A percentile compares a stretch with the other conserved stretches of the same genome.
These are phyloP conservation scores for Lactarius deliciosus DNA, from an alignment of 768 basidiomycete genomes.

Conservation along the genomic window DNA sequence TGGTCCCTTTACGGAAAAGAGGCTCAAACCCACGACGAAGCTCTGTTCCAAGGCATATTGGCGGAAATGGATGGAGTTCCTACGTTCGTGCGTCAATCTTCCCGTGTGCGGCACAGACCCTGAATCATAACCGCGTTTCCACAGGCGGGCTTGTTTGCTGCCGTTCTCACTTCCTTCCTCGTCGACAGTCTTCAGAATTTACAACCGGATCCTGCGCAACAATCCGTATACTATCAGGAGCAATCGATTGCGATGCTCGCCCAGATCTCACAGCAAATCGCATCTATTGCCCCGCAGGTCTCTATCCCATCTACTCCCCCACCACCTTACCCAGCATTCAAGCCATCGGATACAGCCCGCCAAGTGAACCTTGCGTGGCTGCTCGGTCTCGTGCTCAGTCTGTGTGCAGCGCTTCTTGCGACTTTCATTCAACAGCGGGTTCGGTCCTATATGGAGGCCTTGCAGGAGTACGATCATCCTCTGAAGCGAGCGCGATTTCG, in stretches of 20 bases:
- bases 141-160: slow-evolving; percentile 18
- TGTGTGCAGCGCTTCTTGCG: neutral
- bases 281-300: neutral
- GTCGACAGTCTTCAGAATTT: neutral
- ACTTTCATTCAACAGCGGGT: neutral
- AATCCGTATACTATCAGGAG: neutral
- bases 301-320: neutral
- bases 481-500: neutral
- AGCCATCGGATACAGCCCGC: neutral
- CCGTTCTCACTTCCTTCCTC: slow-evolving; percentile 7
- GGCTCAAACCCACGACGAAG: neutral
- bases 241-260: neutral
- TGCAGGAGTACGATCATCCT: neutral
- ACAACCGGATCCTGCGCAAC: neutral
- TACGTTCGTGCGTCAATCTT: neutral
- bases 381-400: neutral
- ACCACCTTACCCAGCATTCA: neutral
- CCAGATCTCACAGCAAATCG: neutral
- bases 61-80: slow-evolving; percentile 3
- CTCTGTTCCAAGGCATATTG: neutral
- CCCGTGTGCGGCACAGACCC: too few relatives aligned
- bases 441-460: neutral
- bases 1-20: slow-evolving; percentile 8
- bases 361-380: neutral
- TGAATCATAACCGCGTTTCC: slow-evolving; percentile 30